A percentile compares a stretch with the other conserved stretches of the same genome.
phyloP scores from a whole-genome alignment of 371 early-diverging fungal species.

The Lichtheimia corymbifera region DNA sequence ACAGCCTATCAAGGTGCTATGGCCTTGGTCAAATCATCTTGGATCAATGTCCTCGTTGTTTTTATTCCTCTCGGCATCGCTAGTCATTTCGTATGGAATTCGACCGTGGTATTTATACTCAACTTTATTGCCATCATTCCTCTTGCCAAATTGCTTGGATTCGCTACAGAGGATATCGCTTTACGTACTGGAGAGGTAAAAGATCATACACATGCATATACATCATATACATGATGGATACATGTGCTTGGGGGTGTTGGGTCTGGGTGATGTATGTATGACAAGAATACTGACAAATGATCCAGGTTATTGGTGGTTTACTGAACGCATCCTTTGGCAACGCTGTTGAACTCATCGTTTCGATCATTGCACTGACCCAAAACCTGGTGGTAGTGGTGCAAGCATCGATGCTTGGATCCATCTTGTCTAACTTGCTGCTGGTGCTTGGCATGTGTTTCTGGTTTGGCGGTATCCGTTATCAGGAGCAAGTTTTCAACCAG shows the following conservation, averaged over 20 bases:
- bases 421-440: constrained; percentile 83
- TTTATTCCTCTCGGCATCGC: constrained; percentile 80
- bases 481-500: constrained; percentile 73
- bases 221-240: neutral
- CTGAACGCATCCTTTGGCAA: constrained; percentile 87
- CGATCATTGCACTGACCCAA: constrained; percentile 74
- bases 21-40: constrained; percentile 55
- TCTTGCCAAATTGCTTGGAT: constrained; percentile 68
- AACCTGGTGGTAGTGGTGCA: constrained; percentile 82
- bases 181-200: constrained; percentile 60
- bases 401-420: constrained; percentile 84
- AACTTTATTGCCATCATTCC: constrained; percentile 92
- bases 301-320: constrained; percentile 82
- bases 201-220: neutral
- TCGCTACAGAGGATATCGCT: constrained; percentile 69
- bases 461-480: constrained; percentile 70
- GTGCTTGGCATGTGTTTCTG: constrained; percentile 81
- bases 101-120: constrained; percentile 68
- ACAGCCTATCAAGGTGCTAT: constrained; percentile 31
- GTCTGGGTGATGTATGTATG: too few relatives aligned
- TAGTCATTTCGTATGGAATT: constrained; percentile 62
- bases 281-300: too few relatives aligned
- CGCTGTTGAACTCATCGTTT: constrained; percentile 83
- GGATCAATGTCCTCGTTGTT: constrained; percentile 66
- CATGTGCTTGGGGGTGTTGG: neutral